These are phyloP conservation scores for Daedaleopsis nitida DNA, from an alignment of 768 basidiomycete species.

Conservation along the genomic window DNA sequence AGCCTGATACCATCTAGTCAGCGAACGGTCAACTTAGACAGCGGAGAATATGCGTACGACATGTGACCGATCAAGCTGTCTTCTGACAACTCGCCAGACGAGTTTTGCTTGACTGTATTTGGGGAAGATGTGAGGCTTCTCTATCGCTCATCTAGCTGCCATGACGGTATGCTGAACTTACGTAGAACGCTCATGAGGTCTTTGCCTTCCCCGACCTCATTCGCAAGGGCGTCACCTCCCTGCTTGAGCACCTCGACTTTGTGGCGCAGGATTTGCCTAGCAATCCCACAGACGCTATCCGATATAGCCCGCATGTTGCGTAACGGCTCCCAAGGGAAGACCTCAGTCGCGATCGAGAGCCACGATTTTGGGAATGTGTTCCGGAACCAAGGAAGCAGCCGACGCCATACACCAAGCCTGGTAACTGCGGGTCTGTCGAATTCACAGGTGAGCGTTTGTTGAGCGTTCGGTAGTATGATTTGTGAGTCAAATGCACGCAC, in stretches of 20 bases:
- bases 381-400: slow-evolving; percentile 4
- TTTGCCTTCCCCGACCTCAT: slow-evolving; percentile 6
- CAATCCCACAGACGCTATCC: slow-evolving; percentile 2
- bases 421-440: slow-evolving; percentile 2
- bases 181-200: slow-evolving; percentile 10
- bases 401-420: neutral
- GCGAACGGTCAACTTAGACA: neutral
- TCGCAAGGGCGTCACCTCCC: neutral
- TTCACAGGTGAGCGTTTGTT: neutral
- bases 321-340: slow-evolving; percentile 4
- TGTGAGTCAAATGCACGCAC: neutral
- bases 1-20: neutral
- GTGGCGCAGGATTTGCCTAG: slow-evolving; percentile 2
- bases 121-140: neutral
- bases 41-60: slow-evolving; percentile 2
- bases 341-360: neutral
- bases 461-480: neutral
- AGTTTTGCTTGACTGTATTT: slow-evolving; percentile 9
- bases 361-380: slow-evolving; percentile 2
- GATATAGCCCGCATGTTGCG: slow-evolving; percentile 6
- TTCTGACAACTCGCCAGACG: neutral
- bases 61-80: slow-evolving; percentile 10
- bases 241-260: slow-evolving; percentile 2
- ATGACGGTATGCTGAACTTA: neutral
- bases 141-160: neutral